Evolutionary conservation across 164 flowering plant genomes (phyloP), one percentile per base, ranked within the genome.

Genomic region (Protea cynaroides): DNA sequence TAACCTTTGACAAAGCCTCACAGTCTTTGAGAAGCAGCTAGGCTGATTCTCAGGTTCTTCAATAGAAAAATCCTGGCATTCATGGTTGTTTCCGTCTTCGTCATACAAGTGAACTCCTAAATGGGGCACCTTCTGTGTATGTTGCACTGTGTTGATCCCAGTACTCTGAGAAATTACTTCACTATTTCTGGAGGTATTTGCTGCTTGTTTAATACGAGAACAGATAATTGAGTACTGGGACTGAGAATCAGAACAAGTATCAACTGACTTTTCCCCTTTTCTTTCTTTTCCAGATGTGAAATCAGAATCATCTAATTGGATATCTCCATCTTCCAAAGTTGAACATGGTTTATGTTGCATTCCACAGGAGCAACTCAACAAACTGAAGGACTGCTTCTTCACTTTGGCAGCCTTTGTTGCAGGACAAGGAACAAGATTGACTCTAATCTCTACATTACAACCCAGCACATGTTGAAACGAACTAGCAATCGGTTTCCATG

Each of bases 401-500:
- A 61, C 59, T 73, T 79, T 86, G 46, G 58, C 51, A 70, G 37
- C 40, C 64, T 69, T 82, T 55, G 72, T 67, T 15, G 65, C 64
- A 40, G 76, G 47, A 67, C 70, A 25, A 58, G 75, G 63, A 23
- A 66, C 66, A 56, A 85, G 80, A 71, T 81, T 85, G 59, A 90
- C 81, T 70, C 88, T 81, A 13, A 93, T 79, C 73, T 90, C 97
- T 18, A 93, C 86, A 65, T 93, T 88, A 63, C 85, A 75, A 12
- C 96, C 88, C 67, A 93, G 76, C n/a, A 79, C 71, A 51, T 72
- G 72, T 65, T 86, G 93, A 65, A 93, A 85, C 36, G 83, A 82
- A 69, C 79, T 78, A 36, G 96, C 96, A 73, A 93, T 90, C 61
- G 70, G 50, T 72, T 90, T 88, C 98, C 92, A 86, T 13, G 90